These are phyloP conservation scores for Aspergillus steynii DNA, from an alignment of 495 filamentous ascomycete species.

Conservation along the genomic window DNA sequence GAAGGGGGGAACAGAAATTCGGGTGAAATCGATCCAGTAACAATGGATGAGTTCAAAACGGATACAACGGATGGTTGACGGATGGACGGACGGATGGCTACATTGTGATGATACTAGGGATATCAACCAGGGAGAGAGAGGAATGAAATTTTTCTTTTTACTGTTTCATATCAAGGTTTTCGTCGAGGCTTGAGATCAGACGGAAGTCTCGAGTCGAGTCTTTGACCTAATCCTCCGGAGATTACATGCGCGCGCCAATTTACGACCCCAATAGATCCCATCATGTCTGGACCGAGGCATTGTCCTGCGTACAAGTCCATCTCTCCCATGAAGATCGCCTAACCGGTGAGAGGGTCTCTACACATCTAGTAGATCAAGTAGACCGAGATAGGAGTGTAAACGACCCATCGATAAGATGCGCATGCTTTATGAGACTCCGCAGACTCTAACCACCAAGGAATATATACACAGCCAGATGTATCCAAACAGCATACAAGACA, in stretches of 20 bases:
- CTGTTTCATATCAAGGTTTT: slow-evolving; percentile 22
- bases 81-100: slow-evolving; percentile 4
- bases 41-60: slow-evolving; percentile 3
- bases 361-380: not conserved
- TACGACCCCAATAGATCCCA: not conserved
- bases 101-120: slow-evolving; percentile 3
- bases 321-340: too few relatives aligned
- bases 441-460: too few relatives aligned
- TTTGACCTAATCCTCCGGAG: not conserved
- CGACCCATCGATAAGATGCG: too few relatives aligned
- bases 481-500: not conserved
- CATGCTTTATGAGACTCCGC: too few relatives aligned
- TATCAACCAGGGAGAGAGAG: slow-evolving; percentile 18
- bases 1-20: not conserved
- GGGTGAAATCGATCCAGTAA: slow-evolving; percentile 10
- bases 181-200: not conserved
- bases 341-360: too few relatives aligned
- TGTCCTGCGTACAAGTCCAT: too few relatives aligned
- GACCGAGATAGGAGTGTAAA: slow-evolving; percentile 1
- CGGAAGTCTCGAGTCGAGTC: too few relatives aligned
- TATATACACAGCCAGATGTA: too few relatives aligned
- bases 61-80: slow-evolving; percentile 8
- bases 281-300: not conserved
- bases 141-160: slow-evolving; percentile 23
- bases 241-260: not conserved